Base-by-base conservation (phyloP, 2,329 filamentous ascomycete genomes). In the Metarhizium sp. region DNA sequence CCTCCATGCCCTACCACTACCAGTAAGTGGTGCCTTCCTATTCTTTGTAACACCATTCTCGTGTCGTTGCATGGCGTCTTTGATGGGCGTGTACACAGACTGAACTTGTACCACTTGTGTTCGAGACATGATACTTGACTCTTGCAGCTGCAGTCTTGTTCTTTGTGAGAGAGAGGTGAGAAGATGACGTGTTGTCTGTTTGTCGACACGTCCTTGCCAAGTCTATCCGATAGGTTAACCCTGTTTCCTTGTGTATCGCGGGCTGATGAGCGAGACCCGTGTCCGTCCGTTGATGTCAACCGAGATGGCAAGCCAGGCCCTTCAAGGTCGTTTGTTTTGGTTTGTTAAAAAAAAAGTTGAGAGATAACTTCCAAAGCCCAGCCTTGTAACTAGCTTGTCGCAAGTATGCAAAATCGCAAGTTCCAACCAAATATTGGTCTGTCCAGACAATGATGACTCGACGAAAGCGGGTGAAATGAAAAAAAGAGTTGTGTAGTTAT, bases 1-100 rank as follows among this genome's bases (percentile, higher is more conserved):
- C 60, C 87, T 91, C 88, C 88, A 92, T 56, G 88, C 88, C 69
- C 88, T 80, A 63, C 88, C 87, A 62, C 88, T 87, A 60, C 87
- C 86, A 52, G 86, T 87, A 57, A 86, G 84, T 25, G 82, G 79
- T 59, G 79, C 73, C 74, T 87, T 89, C 59, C 85, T 80, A 67
- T 78, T 82, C 73, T 88, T 87, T 57, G 75, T 73, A 66, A 85
- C 74, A 54, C 81, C 77, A 63, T 79, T 82, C 20, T 81, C 80
- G 59, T 83, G 80, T 59, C 80, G 78, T 58, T 79, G 77, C 64
- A 80, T 73, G 59, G 71, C 73, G 64, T 84, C 81, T 55, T 77
- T 76, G 25, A 75, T 75, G 32, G 77, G 77, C 45, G 73, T 73
- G 63, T 81, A 82, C 43, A 73, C 66, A 59, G 69, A 65, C 56